Base-by-base conservation (phyloP, 106 monocot genomes). In the Triglochin maritima region DNA sequence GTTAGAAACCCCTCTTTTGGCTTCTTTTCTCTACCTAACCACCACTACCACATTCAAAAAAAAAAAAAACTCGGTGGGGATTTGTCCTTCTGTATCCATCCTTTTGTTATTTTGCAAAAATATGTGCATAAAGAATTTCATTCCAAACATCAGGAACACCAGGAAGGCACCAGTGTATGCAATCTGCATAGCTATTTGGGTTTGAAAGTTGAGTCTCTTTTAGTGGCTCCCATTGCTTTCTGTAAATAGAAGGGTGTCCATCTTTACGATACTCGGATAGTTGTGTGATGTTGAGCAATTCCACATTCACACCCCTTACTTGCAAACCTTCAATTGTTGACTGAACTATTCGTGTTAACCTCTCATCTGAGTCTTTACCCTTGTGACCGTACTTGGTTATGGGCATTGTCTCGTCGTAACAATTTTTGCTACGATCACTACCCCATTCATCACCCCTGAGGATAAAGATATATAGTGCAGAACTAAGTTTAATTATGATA, bases 221-320 rank as follows among this genome's bases (percentile, higher is more conserved):
- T 47, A 70, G 60, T 2, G 77, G 81, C 13, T 50, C 76, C 84
- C 84, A 82, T 51, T 82, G 84, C 47, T 72, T 64, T 45, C 63
- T 83, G 69, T 90, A 79, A 15, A 90, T 75, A 51, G 79, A 77
- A 3, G 89, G 83, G 76, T 90, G 89, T 0, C 86, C 89, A 11
- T 90, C 89, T 57, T 83, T 90, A 8, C 89, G 76, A 51, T 81
- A 84, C 74, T 90, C 89, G 0, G 89, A 90, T 3, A 90, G 74
- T 59, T 81, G 81, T 5, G 89, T 90, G 53, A 90, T 81, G 81
- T 90, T 79, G 65, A 90, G 57, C 49, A 86, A 7, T 0, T 73
- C 66, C 29, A 90, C 72, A 3, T 41, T 62, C 50, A 62, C 71
- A 7, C 71, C 71, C 44, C 71, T 46, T 4, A 10, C 3, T 7